These are phyloP conservation scores for Rhizomucor pusillus DNA, from an alignment of 371 early-diverging fungal genomes.

Conservation along the genomic window DNA sequence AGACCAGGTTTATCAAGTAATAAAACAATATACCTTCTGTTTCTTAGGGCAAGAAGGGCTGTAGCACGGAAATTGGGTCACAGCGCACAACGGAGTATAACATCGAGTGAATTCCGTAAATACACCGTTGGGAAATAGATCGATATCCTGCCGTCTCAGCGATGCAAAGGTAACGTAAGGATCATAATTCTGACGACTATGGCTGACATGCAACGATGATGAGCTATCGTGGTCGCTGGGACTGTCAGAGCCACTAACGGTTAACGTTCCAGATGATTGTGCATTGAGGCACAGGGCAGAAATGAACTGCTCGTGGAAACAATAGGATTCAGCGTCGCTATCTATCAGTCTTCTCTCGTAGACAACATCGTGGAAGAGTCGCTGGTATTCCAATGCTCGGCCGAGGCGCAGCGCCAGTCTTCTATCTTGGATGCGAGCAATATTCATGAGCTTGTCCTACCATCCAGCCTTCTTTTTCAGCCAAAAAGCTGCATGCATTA, in stretches of 20 bases:
- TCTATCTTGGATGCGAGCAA: conserved; percentile 73
- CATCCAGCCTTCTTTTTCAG: background rate
- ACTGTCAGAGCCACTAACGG: conserved; percentile 7
- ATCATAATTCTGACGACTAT: background rate
- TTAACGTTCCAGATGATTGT: conserved; percentile 9
- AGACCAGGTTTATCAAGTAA: background rate
- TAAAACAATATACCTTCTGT: background rate
- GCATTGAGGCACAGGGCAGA: conserved; percentile 10
- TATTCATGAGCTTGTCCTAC: conserved; percentile 17
- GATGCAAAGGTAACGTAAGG: background rate
- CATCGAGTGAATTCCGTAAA: conserved; percentile 83
- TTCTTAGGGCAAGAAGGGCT: conserved; percentile 75
- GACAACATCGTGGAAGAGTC: conserved; percentile 79
- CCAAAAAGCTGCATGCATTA: background rate
- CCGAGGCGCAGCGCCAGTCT: conserved; percentile 75
- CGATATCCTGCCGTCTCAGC: conserved; percentile 24
- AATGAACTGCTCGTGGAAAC: conserved; percentile 48
- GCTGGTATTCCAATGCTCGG: conserved; percentile 73
- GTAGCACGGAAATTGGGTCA: conserved; percentile 72
- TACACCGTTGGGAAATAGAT: conserved; percentile 65
- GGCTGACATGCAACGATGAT: no score
- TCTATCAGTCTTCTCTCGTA: conserved; percentile 74
- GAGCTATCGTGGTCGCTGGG: background rate
- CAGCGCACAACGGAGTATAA: conserved; percentile 85
- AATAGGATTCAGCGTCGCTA: conserved; percentile 67